Base-by-base conservation (phyloP, 2,329 filamentous ascomycete species). In the Monosporascus sp. region DNA sequence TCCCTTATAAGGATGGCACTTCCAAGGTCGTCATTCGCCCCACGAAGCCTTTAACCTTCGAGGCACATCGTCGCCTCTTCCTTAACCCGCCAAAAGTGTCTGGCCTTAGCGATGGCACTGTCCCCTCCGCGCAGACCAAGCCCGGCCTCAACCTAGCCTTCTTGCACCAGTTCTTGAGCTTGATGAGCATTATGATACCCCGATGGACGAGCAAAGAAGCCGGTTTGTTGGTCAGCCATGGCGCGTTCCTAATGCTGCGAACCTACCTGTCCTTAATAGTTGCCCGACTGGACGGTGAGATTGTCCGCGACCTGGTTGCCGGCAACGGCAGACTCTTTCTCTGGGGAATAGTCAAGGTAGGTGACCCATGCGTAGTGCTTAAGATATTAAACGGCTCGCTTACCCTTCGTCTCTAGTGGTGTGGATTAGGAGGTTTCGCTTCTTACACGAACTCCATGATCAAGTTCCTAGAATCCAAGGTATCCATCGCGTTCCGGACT, bases 361-460 rank as follows among this genome's bases (percentile, higher is more conserved):
- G 74, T 56, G 35, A 31, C 17, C 43, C 16, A 11, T 24, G 26
- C 35, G 4, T 45, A 19, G 7, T 40, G 11, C 37, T 55, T 40
- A 56, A 47, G 40, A 46, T 51, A 27, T 45, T 14, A 7, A 40
- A 54, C 17, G 16, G 37, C 31, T 47, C 35, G n/a, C 60, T 67
- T 52, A 57, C 40, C 31, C 7, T 51, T 24, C 9, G 16, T 50
- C 8, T 51, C 49, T 50, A 84, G 78, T 99, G 94, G 94, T 91
- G 92, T 60, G 91, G 93, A 3, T 86, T 99, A 37, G 94, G 94
- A 43, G 90, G 89, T 2, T 86, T 97, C 58, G 93, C 92, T 8
- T 96, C 93, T 0, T 99, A 99, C 67, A 97, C 93, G 49, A 99
- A 99, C 70, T 91, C 93, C 52, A 97, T 95, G 88, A 99, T 99